Conservation (phyloP, 139 green algal genomes). For the Micractinium conductrix region DNA sequence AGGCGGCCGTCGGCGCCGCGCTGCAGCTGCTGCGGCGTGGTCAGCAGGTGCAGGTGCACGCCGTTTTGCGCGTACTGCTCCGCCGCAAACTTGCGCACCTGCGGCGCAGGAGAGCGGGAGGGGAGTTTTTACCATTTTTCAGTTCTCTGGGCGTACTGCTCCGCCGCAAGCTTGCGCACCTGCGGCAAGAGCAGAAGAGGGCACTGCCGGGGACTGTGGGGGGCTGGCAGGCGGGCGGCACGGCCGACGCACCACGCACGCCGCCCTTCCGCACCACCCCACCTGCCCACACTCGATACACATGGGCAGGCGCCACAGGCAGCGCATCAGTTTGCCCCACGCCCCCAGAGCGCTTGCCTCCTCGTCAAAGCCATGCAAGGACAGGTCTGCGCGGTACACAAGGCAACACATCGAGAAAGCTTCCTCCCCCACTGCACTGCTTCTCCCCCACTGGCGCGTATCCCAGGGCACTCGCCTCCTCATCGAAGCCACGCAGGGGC, state of each 20-base stretch:
- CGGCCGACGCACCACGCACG: no score
- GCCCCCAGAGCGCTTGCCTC: not conserved
- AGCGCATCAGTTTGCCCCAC: no score
- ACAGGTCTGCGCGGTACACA: not conserved
- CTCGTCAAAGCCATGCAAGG: not conserved
- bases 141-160: conserved; percentile 53
- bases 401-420: no score
- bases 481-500: conserved; percentile 73
- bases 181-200: no score
- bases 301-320: no score
- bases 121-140: no score
- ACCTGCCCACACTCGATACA: no score
- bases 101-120: not conserved
- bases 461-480: conserved; percentile 56
- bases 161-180: conserved; percentile 37
- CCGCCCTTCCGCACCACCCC: no score
- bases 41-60: conserved; percentile 50
- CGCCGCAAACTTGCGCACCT: conserved; percentile 37
- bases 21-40: conserved; percentile 28
- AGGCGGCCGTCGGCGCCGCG: conserved; percentile 27
- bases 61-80: conserved; percentile 57
- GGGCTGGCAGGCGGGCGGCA: no score
- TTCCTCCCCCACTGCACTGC: no score
- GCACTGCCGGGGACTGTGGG: no score
- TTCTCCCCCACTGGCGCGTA: no score